Evolutionary conservation across 441 rosid species (phyloP).

Genomic region (Melastoma candidum): DNA sequence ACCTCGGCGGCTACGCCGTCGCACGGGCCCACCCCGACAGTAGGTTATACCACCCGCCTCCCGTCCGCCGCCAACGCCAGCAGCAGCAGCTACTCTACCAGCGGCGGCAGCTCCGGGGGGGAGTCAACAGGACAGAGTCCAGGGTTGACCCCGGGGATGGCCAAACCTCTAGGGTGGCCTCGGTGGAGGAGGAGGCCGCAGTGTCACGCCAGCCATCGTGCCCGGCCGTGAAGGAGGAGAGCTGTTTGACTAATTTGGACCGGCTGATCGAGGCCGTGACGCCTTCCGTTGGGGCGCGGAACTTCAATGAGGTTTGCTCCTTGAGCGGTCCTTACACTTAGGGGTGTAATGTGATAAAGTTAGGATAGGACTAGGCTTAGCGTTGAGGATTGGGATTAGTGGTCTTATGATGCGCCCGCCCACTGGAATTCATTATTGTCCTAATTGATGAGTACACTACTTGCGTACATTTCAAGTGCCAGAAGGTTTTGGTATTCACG

Average conservation of each 20-base stretch:
- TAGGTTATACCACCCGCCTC: constrained; percentile 34
- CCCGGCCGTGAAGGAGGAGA: constrained; percentile 12
- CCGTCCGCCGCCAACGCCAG: constrained; percentile 26
- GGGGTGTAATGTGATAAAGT: neutral
- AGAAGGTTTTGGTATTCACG: too few relatives aligned
- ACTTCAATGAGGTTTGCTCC: constrained; percentile 22
- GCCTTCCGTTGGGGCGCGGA: constrained; percentile 27
- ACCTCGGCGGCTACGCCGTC: constrained; percentile 30
- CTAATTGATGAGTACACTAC: too few relatives aligned
- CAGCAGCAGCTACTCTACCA: constrained; percentile 15
- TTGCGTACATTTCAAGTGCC: too few relatives aligned
- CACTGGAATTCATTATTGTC: too few relatives aligned
- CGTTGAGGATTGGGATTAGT: too few relatives aligned
- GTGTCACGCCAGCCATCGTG: constrained; percentile 26
- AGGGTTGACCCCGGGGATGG: constrained; percentile 10
- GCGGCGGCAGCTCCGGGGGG: constrained; percentile 13
- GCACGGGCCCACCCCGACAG: constrained; percentile 24
- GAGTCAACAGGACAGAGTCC: constrained; percentile 11
- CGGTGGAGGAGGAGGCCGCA: constrained; percentile 24
- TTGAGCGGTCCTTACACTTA: neutral
- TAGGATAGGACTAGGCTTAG: neutral
- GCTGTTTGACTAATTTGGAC: constrained; percentile 26
- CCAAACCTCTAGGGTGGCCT: constrained; percentile 9
- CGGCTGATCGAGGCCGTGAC: constrained; percentile 34
- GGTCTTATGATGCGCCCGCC: too few relatives aligned